phyloP scores from a whole-genome alignment of 2,329 filamentous ascomycete genomes.

The Fusarium zealandicum region DNA sequence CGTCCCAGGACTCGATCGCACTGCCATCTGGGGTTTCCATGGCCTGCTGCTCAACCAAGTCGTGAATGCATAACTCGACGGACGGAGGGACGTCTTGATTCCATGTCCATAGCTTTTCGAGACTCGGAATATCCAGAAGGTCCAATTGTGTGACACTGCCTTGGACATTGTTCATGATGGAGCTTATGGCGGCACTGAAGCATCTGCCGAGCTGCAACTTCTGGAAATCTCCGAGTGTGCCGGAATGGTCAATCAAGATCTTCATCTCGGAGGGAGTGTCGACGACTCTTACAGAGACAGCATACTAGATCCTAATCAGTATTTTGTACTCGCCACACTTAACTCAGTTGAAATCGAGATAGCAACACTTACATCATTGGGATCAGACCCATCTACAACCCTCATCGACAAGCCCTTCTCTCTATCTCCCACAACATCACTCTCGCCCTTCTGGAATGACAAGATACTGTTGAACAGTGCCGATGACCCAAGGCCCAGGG shows the following conservation, averaged over 20 bases:
- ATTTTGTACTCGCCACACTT: background rate
- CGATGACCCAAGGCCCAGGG: background rate
- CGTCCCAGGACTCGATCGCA: slow-evolving; percentile 10
- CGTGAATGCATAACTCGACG: slow-evolving; percentile 4
- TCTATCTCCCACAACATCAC: background rate
- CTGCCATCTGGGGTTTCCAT: slow-evolving; percentile 2
- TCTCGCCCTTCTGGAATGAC: slow-evolving; percentile 10
- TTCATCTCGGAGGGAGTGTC: background rate
- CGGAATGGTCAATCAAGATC: slow-evolving; percentile 9
- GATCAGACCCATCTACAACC: slow-evolving; percentile 6
- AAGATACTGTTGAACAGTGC: slow-evolving; percentile 8
- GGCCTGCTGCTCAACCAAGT: slow-evolving; percentile 8
- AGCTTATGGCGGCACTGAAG: slow-evolving; percentile 8
- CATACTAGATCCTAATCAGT: background rate
- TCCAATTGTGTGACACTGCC: background rate
- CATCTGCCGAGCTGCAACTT: background rate
- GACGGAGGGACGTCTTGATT: slow-evolving; percentile 3
- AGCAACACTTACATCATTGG: slow-evolving; percentile 4
- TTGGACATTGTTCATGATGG: background rate
- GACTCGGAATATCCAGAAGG: background rate
- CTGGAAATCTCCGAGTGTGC: background rate
- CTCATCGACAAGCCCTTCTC: background rate
- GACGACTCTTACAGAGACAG: slow-evolving; percentile 8
- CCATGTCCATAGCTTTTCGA: slow-evolving; percentile 6
- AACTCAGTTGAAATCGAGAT: background rate